phyloP scores from a whole-genome alignment of 768 basidiomycete genomes.

The Chalciporus chontae region DNA sequence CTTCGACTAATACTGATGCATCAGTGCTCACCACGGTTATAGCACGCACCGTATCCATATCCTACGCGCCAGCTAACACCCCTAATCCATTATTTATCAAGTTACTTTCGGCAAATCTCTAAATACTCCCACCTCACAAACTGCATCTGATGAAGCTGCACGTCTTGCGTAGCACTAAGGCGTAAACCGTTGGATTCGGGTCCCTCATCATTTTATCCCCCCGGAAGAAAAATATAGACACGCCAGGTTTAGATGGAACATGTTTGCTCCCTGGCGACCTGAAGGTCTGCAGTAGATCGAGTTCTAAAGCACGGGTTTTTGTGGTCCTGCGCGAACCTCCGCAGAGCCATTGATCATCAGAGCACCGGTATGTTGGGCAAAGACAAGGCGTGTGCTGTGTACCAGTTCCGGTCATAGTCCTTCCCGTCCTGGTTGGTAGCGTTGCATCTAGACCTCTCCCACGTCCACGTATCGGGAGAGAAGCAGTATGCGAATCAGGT shows the following conservation, averaged over 20 bases:
- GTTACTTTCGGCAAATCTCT: neutral
- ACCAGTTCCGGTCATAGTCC: neutral
- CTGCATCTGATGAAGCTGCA: neutral
- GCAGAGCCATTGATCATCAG: neutral
- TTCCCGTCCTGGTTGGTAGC: neutral
- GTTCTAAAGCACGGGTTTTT: neutral
- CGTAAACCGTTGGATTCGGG: no score
- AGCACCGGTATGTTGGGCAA: neutral
- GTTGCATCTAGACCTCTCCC: neutral
- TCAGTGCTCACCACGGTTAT: neutral
- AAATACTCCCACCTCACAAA: slow-evolving; percentile 10
- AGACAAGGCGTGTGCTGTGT: neutral
- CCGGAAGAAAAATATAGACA: no score
- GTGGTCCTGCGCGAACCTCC: neutral
- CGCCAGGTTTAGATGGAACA: no score
- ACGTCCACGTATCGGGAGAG: neutral
- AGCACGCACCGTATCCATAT: neutral
- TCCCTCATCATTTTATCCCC: no score
- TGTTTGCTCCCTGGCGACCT: no score
- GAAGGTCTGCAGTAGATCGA: neutral
- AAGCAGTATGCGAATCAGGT: neutral
- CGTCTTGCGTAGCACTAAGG: slow-evolving; percentile 30
- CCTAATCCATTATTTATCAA: neutral
- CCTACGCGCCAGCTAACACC: neutral
- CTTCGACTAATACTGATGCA: neutral